Evolutionary conservation across 257 asterid species (phyloP).

Genomic region (Misopates orontium): DNA sequence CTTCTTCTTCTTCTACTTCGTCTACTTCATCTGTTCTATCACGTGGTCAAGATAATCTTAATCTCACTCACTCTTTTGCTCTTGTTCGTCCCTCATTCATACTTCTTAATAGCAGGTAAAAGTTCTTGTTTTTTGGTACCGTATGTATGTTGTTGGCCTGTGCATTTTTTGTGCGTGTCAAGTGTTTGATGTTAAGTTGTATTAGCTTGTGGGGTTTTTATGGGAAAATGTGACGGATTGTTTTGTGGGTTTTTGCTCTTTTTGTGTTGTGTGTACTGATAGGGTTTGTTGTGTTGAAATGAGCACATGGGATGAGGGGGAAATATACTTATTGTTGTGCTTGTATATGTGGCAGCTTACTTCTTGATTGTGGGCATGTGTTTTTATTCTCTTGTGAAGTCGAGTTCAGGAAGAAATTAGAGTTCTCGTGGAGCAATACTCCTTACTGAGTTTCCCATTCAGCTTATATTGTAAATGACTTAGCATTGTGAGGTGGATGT

Average conservation of each 20-base stretch:
- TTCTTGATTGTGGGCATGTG: too few relatives aligned
- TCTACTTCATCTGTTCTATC: conserved; percentile 18
- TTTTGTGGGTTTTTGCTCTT: background rate
- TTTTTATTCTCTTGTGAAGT: too few relatives aligned
- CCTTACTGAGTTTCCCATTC: too few relatives aligned
- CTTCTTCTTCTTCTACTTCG: conserved; percentile 34
- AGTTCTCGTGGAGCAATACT: too few relatives aligned
- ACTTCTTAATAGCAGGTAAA: conserved; percentile 37
- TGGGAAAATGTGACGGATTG: conserved; percentile 1
- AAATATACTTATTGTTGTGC: background rate
- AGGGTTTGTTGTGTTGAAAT: conserved; percentile 17
- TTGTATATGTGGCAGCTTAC: too few relatives aligned
- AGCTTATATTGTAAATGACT: background rate
- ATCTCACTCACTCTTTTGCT: conserved; percentile 30
- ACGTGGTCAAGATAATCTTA: conserved; percentile 24
- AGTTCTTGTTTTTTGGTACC: background rate
- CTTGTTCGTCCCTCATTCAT: conserved; percentile 35
- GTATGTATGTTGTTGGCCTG: too few relatives aligned
- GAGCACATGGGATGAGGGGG: background rate
- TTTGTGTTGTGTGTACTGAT: background rate
- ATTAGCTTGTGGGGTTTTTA: background rate
- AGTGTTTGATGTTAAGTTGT: background rate
- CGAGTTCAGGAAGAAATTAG: too few relatives aligned
- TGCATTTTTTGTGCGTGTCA: background rate
- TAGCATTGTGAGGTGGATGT: background rate